Evolutionary conservation across 192 early-diverging fungal genomes (phyloP).

Genomic region (Kappamyces sp.): DNA sequence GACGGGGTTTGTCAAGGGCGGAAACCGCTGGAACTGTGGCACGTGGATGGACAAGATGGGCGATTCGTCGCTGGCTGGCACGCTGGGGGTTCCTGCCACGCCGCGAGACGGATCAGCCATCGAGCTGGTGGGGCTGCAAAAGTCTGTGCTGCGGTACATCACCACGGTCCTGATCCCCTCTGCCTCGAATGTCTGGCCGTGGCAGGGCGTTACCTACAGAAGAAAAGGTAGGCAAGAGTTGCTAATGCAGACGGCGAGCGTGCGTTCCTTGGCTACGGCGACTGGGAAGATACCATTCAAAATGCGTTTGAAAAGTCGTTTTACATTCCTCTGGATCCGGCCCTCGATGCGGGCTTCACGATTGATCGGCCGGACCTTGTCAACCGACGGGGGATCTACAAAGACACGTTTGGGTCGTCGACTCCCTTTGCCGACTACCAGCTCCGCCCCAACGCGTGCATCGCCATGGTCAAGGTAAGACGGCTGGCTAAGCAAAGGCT

Average conservation of each 20-base stretch:
- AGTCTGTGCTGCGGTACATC: conserved; percentile 34
- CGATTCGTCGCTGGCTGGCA: conserved; percentile 90
- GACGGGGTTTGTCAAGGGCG: conserved; percentile 80
- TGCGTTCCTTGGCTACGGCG: conserved; percentile 47
- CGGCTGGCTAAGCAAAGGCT: conserved; percentile 40
- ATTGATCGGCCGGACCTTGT: conserved; percentile 56
- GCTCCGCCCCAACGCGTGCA: conserved; percentile 83
- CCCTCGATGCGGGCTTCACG: conserved; percentile 56
- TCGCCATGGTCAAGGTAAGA: conserved; percentile 79
- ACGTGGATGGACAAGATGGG: conserved; percentile 99
- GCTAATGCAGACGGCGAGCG: conserved; percentile 12
- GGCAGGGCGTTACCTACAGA: conserved; percentile 21
- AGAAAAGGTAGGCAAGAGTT: not conserved
- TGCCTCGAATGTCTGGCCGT: conserved; percentile 3
- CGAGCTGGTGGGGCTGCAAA: conserved; percentile 88
- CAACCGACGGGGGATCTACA: conserved; percentile 90
- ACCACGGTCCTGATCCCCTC: conserved; percentile 4
- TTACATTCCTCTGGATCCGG: conserved; percentile 76
- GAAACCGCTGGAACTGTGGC: conserved; percentile 90
- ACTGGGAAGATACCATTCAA: conserved; percentile 80
- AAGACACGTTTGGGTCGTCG: conserved; percentile 74
- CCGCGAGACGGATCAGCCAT: conserved; percentile 87
- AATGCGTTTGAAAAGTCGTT: conserved; percentile 80
- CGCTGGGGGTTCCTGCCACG: conserved; percentile 83
- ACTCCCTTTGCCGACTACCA: conserved; percentile 82